Conservation (phyloP, 225 moss, liverwort and hornwort species). For the Marchantia polymorpha region DNA sequence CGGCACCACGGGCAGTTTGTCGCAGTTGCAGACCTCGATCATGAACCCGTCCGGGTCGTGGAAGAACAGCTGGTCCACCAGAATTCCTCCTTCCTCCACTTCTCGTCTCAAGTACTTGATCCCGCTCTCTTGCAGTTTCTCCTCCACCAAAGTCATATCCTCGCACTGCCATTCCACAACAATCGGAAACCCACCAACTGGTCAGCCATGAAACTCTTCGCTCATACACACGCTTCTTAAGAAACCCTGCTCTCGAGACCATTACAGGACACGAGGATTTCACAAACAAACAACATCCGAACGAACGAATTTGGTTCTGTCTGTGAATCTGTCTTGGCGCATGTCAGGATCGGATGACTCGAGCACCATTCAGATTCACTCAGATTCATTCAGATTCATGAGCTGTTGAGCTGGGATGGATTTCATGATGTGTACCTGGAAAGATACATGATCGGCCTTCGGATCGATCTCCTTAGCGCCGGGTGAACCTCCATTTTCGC, state of each 20-base stretch:
- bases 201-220: neutral
- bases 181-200: neutral
- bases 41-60: conserved; percentile 72
- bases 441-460: conserved; percentile 79
- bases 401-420: neutral
- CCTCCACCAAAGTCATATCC: conserved; percentile 48
- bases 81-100: conserved; percentile 45
- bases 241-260: no score
- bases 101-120: conserved; percentile 46
- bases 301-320: no score
- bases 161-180: conserved; percentile 45
- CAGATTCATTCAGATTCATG: no score
- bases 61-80: conserved; percentile 66
- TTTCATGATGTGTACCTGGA: conserved; percentile 48
- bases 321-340: no score
- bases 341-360: no score
- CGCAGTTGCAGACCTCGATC: conserved; percentile 67
- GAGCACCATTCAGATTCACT: no score
- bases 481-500: conserved; percentile 40
- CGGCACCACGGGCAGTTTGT: conserved; percentile 55
- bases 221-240: no score
- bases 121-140: conserved; percentile 48
- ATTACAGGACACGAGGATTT: no score
- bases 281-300: no score
- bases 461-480: conserved; percentile 58